Base-by-base conservation (phyloP, 1,139 yeast species). In the Suhomyces terraborum region DNA sequence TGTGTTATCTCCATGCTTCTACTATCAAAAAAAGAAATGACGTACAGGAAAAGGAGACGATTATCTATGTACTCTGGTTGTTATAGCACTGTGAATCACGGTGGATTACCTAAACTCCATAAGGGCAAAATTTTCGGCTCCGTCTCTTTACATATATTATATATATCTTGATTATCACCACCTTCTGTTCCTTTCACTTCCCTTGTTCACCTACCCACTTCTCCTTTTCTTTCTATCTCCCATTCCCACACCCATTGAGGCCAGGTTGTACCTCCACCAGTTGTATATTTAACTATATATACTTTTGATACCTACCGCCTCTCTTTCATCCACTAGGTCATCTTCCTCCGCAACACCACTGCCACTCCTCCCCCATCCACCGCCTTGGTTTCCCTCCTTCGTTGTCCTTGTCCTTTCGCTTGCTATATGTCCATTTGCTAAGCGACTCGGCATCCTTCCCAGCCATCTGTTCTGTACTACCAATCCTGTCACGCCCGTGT, bases 21-120 rank as follows among this genome's bases (percentile, higher is more conserved):
- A 30, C 32, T 30, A 30, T 36, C 33, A 38, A 38, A 41, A 40
- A 40, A 40, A 40, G 36, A 35, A 41, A 38, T 33, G 41, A 37
- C 32, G 24, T 29, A 34, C 41, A 38, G 41, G 36, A 37, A 41
- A 38, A 41, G 45, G 45, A 38, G 45, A 41, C 45, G 35, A 37
- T 38, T 38, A 35, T 41, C 39, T 32, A 41, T 32, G 37, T 30
- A 27, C 26, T 32, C 21, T 31, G 43, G 46, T 40, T 40, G 46
- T 40, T 43, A 43, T 43, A 43, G 46, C 39, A 37, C 23, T 38
- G 32, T 38, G 40, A 38, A 36, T 41, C 45, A 41, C 40, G 45
- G 44, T 37, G 41, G 35, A 32, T 28, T 41, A 39, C 26, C 35
- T 24, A 39, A 29, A 35, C 36, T 25, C 26, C 24, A 28, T 29